Percentiles rank a stretch among this genome's conserved stretches.
Conservation (phyloP, 331 rosid genomes). For the Pyrus hybrid region DNA sequence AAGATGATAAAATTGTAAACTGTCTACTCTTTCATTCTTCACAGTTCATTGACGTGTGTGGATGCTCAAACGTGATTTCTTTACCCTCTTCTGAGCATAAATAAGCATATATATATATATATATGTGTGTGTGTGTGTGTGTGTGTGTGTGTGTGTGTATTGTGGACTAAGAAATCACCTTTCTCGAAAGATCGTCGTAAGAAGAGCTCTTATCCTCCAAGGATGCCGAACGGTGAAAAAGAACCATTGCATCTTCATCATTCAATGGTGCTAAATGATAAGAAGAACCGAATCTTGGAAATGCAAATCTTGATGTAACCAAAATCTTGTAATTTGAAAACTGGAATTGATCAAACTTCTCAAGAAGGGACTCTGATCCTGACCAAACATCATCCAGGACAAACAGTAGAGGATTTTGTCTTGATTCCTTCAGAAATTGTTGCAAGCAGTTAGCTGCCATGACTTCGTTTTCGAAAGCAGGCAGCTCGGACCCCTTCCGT, state of each 20-base stretch:
- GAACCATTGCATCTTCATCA: slow-evolving; percentile 19
- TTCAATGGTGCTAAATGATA: slow-evolving; percentile 15
- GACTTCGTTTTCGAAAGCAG: slow-evolving; percentile 25
- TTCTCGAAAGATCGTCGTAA: slow-evolving; percentile 15
- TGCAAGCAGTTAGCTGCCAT: slow-evolving; percentile 24
- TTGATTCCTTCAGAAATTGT: slow-evolving; percentile 13
- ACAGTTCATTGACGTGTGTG: not conserved
- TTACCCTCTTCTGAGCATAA: not conserved
- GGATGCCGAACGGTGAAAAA: slow-evolving; percentile 34
- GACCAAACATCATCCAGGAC: slow-evolving; percentile 63
- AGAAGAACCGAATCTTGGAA: slow-evolving; percentile 24
- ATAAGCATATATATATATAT: too few species aligned
- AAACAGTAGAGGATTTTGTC: slow-evolving; percentile 29
- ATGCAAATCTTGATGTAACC: slow-evolving; percentile 56
- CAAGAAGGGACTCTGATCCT: slow-evolving; percentile 37
- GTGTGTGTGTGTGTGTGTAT: too few species aligned
- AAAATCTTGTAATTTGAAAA: slow-evolving; percentile 35
- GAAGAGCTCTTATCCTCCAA: slow-evolving; percentile 12
- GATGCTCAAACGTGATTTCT: not conserved
- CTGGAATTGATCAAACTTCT: slow-evolving; percentile 20
- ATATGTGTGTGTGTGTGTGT: too few species aligned
- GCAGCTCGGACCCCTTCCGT: slow-evolving; percentile 12
- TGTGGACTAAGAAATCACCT: slow-evolving; percentile 17
- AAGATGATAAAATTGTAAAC: not conserved
- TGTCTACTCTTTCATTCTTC: not conserved